Conservation (phyloP, 2,329 filamentous ascomycete species). For the Beauveria sp. region DNA sequence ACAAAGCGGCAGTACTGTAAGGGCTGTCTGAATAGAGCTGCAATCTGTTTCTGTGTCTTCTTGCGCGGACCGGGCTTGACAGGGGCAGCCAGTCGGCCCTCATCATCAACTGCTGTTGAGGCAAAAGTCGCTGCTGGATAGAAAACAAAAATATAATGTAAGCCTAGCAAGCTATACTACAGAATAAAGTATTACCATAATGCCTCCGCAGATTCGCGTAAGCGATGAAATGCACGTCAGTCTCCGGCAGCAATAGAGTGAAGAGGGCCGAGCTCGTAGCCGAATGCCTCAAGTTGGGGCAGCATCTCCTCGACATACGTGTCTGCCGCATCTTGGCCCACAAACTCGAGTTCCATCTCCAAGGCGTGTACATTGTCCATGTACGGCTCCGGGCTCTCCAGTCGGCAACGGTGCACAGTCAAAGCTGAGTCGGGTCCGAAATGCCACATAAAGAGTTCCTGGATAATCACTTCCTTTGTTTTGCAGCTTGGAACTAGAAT, state of each 20-base stretch:
- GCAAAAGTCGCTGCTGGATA: too few species aligned
- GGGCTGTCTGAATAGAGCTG: too few species aligned
- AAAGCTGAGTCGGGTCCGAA: background rate
- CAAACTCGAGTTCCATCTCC: background rate
- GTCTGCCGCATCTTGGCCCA: background rate
- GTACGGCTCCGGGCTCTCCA: background rate
- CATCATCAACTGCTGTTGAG: too few species aligned
- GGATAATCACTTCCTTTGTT: background rate
- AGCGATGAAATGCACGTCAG: too few species aligned
- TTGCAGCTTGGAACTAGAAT: background rate
- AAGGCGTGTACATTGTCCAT: background rate
- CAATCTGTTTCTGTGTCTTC: too few species aligned
- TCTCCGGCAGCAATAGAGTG: background rate
- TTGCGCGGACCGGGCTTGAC: too few species aligned
- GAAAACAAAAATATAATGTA: too few species aligned
- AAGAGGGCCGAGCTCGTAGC: background rate
- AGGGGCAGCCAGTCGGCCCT: too few species aligned
- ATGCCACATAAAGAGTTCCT: background rate
- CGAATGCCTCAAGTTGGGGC: background rate
- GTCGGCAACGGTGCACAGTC: background rate
- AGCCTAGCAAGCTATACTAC: too few species aligned
- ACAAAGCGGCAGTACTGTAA: too few species aligned
- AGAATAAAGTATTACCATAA: too few species aligned
- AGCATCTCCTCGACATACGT: background rate
- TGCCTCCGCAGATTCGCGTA: too few species aligned